Conservation (phyloP, 2,329 filamentous ascomycete genomes). For the Epichloe bromicola region DNA sequence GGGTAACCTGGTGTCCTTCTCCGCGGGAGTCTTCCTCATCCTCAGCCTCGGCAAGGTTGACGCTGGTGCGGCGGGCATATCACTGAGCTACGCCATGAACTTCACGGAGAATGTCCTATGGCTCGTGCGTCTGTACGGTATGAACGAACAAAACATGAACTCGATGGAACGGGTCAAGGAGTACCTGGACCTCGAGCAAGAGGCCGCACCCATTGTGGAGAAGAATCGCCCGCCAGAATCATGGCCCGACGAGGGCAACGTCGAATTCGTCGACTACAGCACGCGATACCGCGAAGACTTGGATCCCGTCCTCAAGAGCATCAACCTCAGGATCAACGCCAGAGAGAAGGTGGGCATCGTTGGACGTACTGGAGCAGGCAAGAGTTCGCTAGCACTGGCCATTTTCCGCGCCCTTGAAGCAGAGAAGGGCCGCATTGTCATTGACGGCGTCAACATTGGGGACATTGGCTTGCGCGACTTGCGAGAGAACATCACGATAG, state of each 20-base stretch:
- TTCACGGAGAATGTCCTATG: conserved; percentile 96
- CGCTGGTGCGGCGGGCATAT: conserved; percentile 83
- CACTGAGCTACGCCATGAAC: conserved; percentile 87
- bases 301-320: conserved; percentile 69
- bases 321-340: conserved; percentile 76
- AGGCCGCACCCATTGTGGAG: conserved; percentile 65
- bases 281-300: conserved; percentile 82
- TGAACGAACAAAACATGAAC: conserved; percentile 99
- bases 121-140: conserved; percentile 86
- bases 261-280: conserved; percentile 81
- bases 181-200: conserved; percentile 91
- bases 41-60: conserved; percentile 72
- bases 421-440: conserved; percentile 74
- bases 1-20: conserved; percentile 86
- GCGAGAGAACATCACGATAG: conserved; percentile 88
- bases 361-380: conserved; percentile 87
- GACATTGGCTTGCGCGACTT: conserved; percentile 86
- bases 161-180: conserved; percentile 95
- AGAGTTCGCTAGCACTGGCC: conserved; percentile 86
- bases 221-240: conserved; percentile 62
- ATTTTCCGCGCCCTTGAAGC: conserved; percentile 91
- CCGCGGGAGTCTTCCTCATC: conserved; percentile 83
- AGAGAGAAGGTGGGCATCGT: conserved; percentile 94
- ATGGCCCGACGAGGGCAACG: conserved; percentile 76
- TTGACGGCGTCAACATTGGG: conserved; percentile 85